Base-by-base conservation (phyloP, 2,329 filamentous ascomycete species). In the Fusarium caatingaense region DNA sequence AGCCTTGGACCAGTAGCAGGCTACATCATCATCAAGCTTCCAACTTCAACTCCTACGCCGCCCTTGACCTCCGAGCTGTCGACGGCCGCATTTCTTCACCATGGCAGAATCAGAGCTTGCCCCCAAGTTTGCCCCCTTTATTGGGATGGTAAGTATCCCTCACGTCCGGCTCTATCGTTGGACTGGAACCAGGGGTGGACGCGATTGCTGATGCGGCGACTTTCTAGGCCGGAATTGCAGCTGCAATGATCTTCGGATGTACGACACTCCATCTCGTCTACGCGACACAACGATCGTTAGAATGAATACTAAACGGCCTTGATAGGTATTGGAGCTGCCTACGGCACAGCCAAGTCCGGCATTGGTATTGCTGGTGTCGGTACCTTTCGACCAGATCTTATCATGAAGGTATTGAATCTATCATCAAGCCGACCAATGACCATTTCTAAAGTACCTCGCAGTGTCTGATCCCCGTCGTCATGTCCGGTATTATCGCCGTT, bases 401-500 rank as follows among this genome's bases (percentile, higher is more conserved):
- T 96, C 81, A 96, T 97, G 93, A 97, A 96, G 90, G 92, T 92
- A 82, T 27, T n/a, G 32, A 51, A 46, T 58, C 25, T 30, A 48
- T 56, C 50, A 15, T 50, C 12, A 46, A 45, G 34, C 40, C 28
- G n/a, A 15, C 6, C 47, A 25, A 55, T 20, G 27, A 40, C 23
- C 21, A 34, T 32, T 8, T 56, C 72, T 74, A 60, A 75, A 64
- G 50, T 20, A 11, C 25, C n/a, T 42, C 40, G 11, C 74, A 94
- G 92, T 94, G 91, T 60, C 84, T 95, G 56, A 94, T 95, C 74
- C 92, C 93, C 68, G 92, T 96, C 72, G 91, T 99, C 85, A 99
- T 99, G 96, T 97, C 96, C 75, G 96, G 96, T 89, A 99, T 99
- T 79, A 93, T 99, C 77, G 96, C 96, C 62, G 96, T 99, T 73